phyloP scores from a whole-genome alignment of 2,329 filamentous ascomycete genomes.

The Basipetospora chlamydospora region DNA sequence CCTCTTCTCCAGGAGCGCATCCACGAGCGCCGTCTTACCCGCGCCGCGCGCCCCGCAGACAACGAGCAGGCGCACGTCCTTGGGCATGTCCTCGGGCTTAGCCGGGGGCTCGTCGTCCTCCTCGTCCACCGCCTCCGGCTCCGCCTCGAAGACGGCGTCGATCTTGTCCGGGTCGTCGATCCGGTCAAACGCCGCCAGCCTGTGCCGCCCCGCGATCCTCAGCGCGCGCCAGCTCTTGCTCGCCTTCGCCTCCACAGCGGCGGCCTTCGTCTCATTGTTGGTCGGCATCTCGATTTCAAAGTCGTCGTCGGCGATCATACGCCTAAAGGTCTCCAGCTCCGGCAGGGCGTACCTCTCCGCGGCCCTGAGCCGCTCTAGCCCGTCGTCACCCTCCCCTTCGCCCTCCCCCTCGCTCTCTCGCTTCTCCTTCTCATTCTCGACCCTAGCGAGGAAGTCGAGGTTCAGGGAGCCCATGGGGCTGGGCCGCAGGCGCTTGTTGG shows the following conservation, averaged over 20 bases:
- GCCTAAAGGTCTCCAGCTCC: slow-evolving; percentile 53
- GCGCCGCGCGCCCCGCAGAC: slow-evolving; percentile 49
- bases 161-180: slow-evolving; percentile 71
- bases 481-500: slow-evolving; percentile 55
- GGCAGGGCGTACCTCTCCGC: slow-evolving; percentile 52
- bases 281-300: slow-evolving; percentile 76
- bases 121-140: slow-evolving; percentile 17
- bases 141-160: slow-evolving; percentile 38
- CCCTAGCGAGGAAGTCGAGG: slow-evolving; percentile 52
- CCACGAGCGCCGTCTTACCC: slow-evolving; percentile 49
- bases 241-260: slow-evolving; percentile 54
- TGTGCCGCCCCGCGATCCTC: slow-evolving; percentile 60
- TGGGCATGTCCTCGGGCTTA: slow-evolving; percentile 23
- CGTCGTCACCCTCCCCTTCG: slow-evolving; percentile 33
- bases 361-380: slow-evolving; percentile 57
- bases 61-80: slow-evolving; percentile 43
- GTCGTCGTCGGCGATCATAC: slow-evolving; percentile 62
- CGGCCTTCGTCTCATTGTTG: slow-evolving; percentile 40
- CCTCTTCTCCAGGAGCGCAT: slow-evolving; percentile 47
- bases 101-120: slow-evolving; percentile 18
- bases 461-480: slow-evolving; percentile 59
- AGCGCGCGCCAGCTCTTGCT: slow-evolving; percentile 87
- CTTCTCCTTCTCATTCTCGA: slow-evolving; percentile 21
- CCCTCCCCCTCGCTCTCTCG: no score
- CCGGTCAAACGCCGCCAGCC: slow-evolving; percentile 69